Evolutionary conservation across 805 yeast species (phyloP), one percentile per base, ranked within the genome.

Genomic region (Ogataea populi-albae): DNA sequence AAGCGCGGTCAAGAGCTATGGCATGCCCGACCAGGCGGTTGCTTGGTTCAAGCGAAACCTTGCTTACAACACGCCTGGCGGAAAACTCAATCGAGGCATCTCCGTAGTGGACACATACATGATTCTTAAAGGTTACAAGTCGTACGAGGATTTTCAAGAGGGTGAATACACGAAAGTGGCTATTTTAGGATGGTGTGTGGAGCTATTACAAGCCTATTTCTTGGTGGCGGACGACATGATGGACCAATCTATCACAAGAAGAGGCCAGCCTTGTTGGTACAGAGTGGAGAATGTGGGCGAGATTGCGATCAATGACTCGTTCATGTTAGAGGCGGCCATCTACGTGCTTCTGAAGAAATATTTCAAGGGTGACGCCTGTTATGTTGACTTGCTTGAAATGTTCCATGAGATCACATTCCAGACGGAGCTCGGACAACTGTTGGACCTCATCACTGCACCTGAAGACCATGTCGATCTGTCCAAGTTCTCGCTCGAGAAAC

Each of bases 251-350:
- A 83, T 86, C 62, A 93, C 98, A 26, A 85, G 98, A 73, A 82
- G 98, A 63, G 98, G 97, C 41, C 97, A 91, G 66, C 93, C 96
- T 48, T 93, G 98, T 66, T 93, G 98, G 98, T 93, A 88, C 71
- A 79, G 73, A 57, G 74, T 67, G 23, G 79, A 75, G 48, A 78
- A 77, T 25, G 96, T 93, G 41, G 86, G 86, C 26, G 87, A 87
- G 60, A 82, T 93, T 59, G 98, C 99, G 41, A 93, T 93, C 64
- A 93, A 93, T 58, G 99, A 93, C 59, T 79, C 98, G 3, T 93
- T 93, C 64, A 86, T 93, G 93, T 74, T 93, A 49, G 98, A 93
- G 66, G 94, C 91, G 39, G 87, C 95, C 30, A 88, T 93, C 51
- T 93, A 93, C 66, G 68, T 87, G 41, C 66, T 93, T 45, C 74